Evolutionary conservation across 768 basidiomycete species (phyloP).

Genomic region (Amanita rimosa): DNA sequence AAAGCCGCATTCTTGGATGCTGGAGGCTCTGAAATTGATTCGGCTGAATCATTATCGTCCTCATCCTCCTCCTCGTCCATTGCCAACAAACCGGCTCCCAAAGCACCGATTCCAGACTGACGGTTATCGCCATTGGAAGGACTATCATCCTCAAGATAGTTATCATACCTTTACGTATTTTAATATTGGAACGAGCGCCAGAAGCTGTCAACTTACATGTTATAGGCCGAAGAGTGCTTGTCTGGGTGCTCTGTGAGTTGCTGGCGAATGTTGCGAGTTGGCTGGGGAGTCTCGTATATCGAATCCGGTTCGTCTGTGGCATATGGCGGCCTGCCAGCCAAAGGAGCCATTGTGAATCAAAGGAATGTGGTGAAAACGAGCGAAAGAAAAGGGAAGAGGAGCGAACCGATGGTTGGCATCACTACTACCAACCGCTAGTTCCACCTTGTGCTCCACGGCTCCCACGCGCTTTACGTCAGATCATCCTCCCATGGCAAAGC

Average conservation of each 20-base stretch:
- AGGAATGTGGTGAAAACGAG: conserved; percentile 3
- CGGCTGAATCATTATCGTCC: conserved; percentile 21
- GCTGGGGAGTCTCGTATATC: conserved; percentile 36
- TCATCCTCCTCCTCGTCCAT: conserved; percentile 10
- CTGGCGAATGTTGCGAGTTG: conserved; percentile 31
- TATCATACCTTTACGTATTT: conserved; percentile 43
- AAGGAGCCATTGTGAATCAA: conserved; percentile 24
- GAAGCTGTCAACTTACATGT: conserved; percentile 39
- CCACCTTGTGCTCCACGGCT: background rate
- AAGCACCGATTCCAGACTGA: conserved; percentile 41
- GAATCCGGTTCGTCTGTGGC: conserved; percentile 61
- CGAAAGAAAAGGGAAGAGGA: background rate
- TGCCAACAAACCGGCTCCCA: conserved; percentile 24
- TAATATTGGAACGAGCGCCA: conserved; percentile 6
- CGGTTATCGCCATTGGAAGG: conserved; percentile 22
- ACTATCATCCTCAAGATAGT: conserved; percentile 32
- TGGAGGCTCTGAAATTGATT: conserved; percentile 10
- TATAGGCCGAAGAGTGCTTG: conserved; percentile 49
- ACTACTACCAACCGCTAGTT: background rate
- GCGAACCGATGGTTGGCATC: background rate
- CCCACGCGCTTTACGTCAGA: conserved; percentile 3
- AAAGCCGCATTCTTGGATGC: conserved; percentile 27
- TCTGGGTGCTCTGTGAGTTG: conserved; percentile 40
- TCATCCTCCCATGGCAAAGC: conserved; percentile 37
- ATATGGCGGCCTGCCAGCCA: conserved; percentile 54